Evolutionary conservation across 768 basidiomycete genomes (phyloP), one percentile per base, ranked within the genome.

Genomic region (Leccinum pellstonianum): DNA sequence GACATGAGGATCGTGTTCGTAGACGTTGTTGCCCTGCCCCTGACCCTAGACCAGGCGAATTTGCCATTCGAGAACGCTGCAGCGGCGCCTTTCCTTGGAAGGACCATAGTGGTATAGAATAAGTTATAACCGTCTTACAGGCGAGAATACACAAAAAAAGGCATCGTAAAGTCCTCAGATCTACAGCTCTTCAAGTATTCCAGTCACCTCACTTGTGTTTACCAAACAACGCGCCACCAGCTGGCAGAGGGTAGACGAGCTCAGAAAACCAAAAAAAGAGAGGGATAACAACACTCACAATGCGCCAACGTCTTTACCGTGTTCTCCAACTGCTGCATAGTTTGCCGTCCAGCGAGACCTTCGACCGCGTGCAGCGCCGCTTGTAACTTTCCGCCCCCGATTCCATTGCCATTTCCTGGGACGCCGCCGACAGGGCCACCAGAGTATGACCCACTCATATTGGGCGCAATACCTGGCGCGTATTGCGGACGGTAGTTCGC

Each of bases 271-370:
- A 43, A n/a, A 10, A n/a, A 56, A 52, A 57, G 54, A 14, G 58
- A 58, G 55, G 17, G 31, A 5, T 33, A 54, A 52, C 51, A 23
- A 49, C 29, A 81, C 85, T 68, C 65, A 87, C 86, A 78, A 50
- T 83, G 79, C 25, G 83, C 77, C 48, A 86, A 63, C 60, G 62
- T 75, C 58, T 75, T 79, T 14, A 85, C 74, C 54, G 66, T 72
- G 48, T 73, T 77, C 62, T 85, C 83, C 46, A 87, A 60, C 64
- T 82, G 83, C 35, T 72, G 69, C 43, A 81, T 72, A 47, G 79
- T 80, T 56, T 79, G 79, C 63, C 75, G 77, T 4, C 86, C 85
- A 17, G 83, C 83, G 31, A 86, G 70, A 59, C 77, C 81, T 67
- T 86, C 85, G 23, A 23, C 23, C 23, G 23, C 23, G 3, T 23